Evolutionary conservation across 148 eudicot genomes (phyloP), one percentile per base, ranked within the genome.

Genomic region (Diospyros kaki): DNA sequence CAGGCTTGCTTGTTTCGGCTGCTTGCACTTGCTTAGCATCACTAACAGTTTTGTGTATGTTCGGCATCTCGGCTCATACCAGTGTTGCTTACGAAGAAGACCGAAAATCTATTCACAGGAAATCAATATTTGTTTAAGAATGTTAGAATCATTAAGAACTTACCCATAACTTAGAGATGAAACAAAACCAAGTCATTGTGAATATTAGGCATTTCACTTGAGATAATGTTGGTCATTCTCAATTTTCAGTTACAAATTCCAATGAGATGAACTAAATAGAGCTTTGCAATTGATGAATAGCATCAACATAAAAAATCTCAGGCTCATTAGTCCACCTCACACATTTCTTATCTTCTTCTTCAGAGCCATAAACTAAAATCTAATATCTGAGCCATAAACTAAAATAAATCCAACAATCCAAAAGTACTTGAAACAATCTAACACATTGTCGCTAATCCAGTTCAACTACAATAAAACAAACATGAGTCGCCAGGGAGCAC

Each of bases 1-100:
- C 78, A 85, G 80, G 68, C 79, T 76, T 14, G 98, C 98, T 76
- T 91, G 83, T 71, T 81, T 84, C 6, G 93, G 86, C 78, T 90
- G 90, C 79, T 78, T 83, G 80, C 95, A 91, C 78, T 94, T 94
- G 43, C 95, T 95, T 55, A 94, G 93, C 93, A 94, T 88, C 81
- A 86, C 87, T 68, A 94, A 75, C 48, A 91, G 85, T 80, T 86
- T 91, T 18, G 93, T 87, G 80, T 94, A 94, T 14, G 91, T 91
- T 80, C 86, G 97, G 75, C 83, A 44, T 78, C 89, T 81, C 3
- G 98, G 92, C 73, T 83, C 81, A 69, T 94, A 94, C 98, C 98
- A 94, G 48, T 84, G 93, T 79, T 94, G 98, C 83, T 89, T 90
- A 42, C 98, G 90, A 66, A 94, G 95, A 45, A 94, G 95, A 46